Evolutionary conservation across 139 green algal species (phyloP).

Genomic region (Chlorella sp.): DNA sequence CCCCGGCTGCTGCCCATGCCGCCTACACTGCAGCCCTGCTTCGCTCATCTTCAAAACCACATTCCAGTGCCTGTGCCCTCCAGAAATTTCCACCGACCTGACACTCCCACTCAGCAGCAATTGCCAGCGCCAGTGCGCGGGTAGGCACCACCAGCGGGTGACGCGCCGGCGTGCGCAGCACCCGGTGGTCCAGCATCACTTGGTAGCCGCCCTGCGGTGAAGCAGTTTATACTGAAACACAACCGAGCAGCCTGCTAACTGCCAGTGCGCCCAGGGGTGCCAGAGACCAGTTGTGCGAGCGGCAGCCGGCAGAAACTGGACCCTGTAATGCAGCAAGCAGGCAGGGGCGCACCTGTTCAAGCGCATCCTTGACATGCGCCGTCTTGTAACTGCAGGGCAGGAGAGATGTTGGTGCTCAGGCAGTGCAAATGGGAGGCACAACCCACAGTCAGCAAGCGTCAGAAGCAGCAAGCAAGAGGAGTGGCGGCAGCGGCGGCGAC

Average conservation of each 20-base stretch:
- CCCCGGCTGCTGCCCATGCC: too few species aligned
- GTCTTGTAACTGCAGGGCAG: slow-evolving; percentile 28
- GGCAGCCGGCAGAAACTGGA: neutral
- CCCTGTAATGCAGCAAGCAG: neutral
- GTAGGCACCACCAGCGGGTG: slow-evolving; percentile 75
- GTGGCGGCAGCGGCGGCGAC: too few species aligned
- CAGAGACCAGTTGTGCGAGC: neutral
- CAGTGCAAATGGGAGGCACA: too few species aligned
- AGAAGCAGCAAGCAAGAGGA: too few species aligned
- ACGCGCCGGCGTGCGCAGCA: slow-evolving; percentile 78
- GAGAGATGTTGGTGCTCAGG: too few species aligned
- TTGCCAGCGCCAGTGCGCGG: slow-evolving; percentile 73
- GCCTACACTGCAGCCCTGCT: too few species aligned
- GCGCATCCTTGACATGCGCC: slow-evolving; percentile 34
- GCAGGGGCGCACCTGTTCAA: slow-evolving; percentile 13
- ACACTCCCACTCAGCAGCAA: slow-evolving; percentile 95
- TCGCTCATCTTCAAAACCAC: neutral
- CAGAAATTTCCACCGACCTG: slow-evolving; percentile 58
- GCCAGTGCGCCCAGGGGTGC: too few species aligned
- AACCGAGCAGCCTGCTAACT: neutral
- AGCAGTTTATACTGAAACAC: neutral
- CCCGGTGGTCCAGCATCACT: slow-evolving; percentile 69
- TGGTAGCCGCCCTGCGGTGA: slow-evolving; percentile 52
- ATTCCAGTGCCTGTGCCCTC: too few species aligned
- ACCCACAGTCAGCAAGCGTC: too few species aligned